Evolutionary conservation across 1,284 basidiomycete genomes (phyloP).

Genomic region (Irpex sp.): DNA sequence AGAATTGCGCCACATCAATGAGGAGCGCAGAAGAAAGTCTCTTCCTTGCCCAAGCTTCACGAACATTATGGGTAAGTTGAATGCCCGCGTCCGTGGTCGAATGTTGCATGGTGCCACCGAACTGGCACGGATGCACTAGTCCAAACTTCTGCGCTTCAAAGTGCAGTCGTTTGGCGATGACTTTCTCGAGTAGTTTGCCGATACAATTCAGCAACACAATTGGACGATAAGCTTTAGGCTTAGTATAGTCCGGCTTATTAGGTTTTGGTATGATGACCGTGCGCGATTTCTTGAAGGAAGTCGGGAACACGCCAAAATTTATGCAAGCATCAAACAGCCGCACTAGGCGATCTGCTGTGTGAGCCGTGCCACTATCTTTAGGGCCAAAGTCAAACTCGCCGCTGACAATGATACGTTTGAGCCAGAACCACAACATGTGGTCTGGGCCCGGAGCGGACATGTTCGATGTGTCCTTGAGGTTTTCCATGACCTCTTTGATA

Average conservation of each 20-base stretch:
- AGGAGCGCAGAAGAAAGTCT: slow-evolving; percentile 4
- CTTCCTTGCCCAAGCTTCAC: slow-evolving; percentile 5
- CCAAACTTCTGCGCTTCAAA: slow-evolving; percentile 6
- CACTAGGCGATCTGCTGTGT: not conserved
- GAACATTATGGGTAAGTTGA: slow-evolving; percentile 12
- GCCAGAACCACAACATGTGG: slow-evolving; percentile 11
- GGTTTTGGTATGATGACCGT: slow-evolving; percentile 16
- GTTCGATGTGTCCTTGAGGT: slow-evolving; percentile 1
- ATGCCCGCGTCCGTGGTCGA: slow-evolving; percentile 16
- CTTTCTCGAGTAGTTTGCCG: slow-evolving; percentile 21
- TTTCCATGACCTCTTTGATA: too few species aligned
- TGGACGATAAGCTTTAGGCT: slow-evolving; percentile 16
- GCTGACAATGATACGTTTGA: slow-evolving; percentile 1
- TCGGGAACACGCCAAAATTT: not conserved
- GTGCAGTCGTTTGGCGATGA: slow-evolving; percentile 15
- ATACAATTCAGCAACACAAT: slow-evolving; percentile 22
- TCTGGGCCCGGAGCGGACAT: slow-evolving; percentile 13
- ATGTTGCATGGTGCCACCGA: slow-evolving; percentile 19
- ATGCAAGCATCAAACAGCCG: slow-evolving; percentile 7
- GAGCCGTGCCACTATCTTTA: not conserved
- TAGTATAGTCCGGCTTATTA: slow-evolving; percentile 1
- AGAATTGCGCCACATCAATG: slow-evolving; percentile 3
- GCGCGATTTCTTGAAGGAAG: slow-evolving; percentile 5
- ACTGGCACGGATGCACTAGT: slow-evolving; percentile 20
- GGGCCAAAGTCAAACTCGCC: not conserved